phyloP scores from a whole-genome alignment of 208 protist species.

The Crithidia bombi region DNA sequence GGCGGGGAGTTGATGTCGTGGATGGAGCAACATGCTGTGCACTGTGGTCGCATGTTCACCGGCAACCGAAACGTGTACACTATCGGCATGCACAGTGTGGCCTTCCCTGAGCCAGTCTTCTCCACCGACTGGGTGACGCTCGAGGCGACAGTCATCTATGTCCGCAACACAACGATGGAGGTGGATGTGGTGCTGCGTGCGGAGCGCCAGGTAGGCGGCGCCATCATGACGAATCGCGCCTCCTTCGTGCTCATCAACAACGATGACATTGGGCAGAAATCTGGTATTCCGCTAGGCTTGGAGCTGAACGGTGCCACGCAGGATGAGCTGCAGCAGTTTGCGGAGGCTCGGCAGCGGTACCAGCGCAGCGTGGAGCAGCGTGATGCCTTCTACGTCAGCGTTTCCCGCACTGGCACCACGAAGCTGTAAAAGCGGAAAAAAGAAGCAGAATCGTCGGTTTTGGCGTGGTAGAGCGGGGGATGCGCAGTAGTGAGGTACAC shows the following conservation, averaged over 20 bases:
- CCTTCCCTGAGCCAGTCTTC: conserved; percentile 85
- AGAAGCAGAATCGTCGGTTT: too few species aligned
- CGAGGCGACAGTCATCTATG: conserved; percentile 85
- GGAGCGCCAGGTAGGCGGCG: conserved; percentile 53
- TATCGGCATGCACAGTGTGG: conserved; percentile 90
- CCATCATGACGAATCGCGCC: conserved; percentile 82
- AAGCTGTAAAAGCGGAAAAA: conserved; percentile 7
- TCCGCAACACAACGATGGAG: conserved; percentile 92
- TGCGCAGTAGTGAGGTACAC: background rate
- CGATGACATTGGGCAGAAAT: conserved; percentile 88
- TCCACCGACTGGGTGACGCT: conserved; percentile 88
- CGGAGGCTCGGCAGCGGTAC: conserved; percentile 69
- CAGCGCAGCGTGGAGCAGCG: conserved; percentile 43
- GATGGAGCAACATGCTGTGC: conserved; percentile 91
- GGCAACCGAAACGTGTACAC: conserved; percentile 88
- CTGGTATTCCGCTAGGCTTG: conserved; percentile 68
- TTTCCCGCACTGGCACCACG: conserved; percentile 22
- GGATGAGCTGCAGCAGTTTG: conserved; percentile 75
- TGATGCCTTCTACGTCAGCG: conserved; percentile 22
- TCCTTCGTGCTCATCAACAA: conserved; percentile 87
- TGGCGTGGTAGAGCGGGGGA: too few species aligned
- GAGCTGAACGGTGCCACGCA: conserved; percentile 65
- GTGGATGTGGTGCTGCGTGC: conserved; percentile 80
- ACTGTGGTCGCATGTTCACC: conserved; percentile 90
- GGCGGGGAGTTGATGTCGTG: conserved; percentile 91